These are phyloP conservation scores for Reutealis trisperma DNA, from an alignment of 345 rosid species.

Conservation along the genomic window DNA sequence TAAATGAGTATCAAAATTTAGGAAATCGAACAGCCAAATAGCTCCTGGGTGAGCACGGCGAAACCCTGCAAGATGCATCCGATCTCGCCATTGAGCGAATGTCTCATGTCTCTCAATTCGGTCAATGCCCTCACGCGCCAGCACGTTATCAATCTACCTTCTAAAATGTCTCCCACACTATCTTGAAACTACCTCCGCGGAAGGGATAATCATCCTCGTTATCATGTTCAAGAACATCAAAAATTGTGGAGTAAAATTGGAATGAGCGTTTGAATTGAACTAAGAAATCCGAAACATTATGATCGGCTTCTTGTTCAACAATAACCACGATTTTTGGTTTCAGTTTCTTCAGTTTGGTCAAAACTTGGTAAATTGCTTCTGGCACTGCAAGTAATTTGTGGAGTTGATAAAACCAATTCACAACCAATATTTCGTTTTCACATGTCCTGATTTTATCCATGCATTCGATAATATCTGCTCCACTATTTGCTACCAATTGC, in stretches of 20 bases:
- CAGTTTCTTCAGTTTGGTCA: constrained; percentile 54
- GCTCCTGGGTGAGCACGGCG: constrained; percentile 56
- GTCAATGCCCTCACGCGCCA: constrained; percentile 72
- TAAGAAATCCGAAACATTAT: constrained; percentile 65
- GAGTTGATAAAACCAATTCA: constrained; percentile 77
- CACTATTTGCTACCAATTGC: constrained; percentile 66
- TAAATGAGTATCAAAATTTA: too few relatives aligned
- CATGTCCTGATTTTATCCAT: constrained; percentile 60
- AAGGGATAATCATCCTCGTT: too few relatives aligned
- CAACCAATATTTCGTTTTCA: constrained; percentile 63
- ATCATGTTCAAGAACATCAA: constrained; percentile 58
- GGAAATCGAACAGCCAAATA: too few relatives aligned
- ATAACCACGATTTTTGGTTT: constrained; percentile 71
- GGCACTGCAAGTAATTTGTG: constrained; percentile 63
- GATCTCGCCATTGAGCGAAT: constrained; percentile 55
- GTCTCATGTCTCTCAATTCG: constrained; percentile 82
- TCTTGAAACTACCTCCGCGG: constrained; percentile 43
- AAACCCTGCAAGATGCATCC: constrained; percentile 63
- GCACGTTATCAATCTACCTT: constrained; percentile 78
- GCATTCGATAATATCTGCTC: constrained; percentile 72
- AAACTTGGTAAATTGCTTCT: constrained; percentile 60
- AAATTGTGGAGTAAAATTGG: constrained; percentile 74
- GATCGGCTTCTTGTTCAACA: constrained; percentile 81
- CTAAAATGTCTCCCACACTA: constrained; percentile 76
- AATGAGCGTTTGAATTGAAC: constrained; percentile 80